Conservation (phyloP, 495 filamentous ascomycete genomes). For the Lasiosphaeria miniovina region DNA sequence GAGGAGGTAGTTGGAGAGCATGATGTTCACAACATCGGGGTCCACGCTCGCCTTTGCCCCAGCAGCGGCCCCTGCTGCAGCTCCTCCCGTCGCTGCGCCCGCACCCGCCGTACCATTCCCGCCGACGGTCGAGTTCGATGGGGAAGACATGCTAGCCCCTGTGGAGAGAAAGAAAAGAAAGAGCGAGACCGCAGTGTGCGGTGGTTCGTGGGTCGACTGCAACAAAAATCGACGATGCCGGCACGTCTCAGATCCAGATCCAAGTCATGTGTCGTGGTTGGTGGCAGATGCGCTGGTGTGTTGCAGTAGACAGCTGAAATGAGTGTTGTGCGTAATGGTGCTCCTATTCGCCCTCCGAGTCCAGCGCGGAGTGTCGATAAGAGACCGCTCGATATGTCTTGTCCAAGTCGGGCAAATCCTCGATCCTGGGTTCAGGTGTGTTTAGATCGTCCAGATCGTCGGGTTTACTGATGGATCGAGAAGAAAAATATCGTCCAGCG, state of each 20-base stretch:
- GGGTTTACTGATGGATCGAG: background rate
- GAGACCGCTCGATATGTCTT: background rate
- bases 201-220: background rate
- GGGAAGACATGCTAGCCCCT: background rate
- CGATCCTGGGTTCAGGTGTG: no score
- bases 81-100: background rate
- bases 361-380: conserved; percentile 9
- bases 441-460: background rate
- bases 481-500: background rate
- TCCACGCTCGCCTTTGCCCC: conserved; percentile 18
- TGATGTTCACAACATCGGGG: conserved; percentile 36
- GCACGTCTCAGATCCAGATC: background rate
- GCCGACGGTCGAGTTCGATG: background rate
- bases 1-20: conserved; percentile 47
- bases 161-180: background rate
- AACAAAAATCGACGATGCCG: background rate
- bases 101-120: conserved; percentile 5
- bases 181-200: background rate
- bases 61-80: conserved; percentile 1
- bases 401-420: background rate
- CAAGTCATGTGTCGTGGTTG: conserved; percentile 1
- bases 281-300: background rate
- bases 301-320: background rate
- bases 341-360: background rate
- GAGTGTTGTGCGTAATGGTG: background rate